Evolutionary conservation across 306 rosid genomes (phyloP).

Genomic region (Sophora flavescens): DNA sequence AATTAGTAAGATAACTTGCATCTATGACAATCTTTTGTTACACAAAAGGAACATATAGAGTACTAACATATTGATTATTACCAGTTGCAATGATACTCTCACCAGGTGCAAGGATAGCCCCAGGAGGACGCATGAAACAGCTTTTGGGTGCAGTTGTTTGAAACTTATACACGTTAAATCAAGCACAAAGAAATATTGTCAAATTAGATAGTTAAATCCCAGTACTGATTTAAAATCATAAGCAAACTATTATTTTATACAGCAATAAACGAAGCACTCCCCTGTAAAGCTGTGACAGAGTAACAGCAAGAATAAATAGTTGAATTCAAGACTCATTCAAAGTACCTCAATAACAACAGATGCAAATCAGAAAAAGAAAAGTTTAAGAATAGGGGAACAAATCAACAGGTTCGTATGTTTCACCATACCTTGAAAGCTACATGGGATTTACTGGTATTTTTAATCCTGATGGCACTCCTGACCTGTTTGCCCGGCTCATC

Average conservation of each 20-base stretch:
- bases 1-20: constrained; percentile 24
- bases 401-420: constrained; percentile 22
- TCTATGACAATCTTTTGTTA: neutral
- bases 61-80: constrained; percentile 44
- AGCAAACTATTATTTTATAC: constrained; percentile 8
- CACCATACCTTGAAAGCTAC: constrained; percentile 92
- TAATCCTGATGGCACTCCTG: constrained; percentile 91
- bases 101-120: constrained; percentile 95
- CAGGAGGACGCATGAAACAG: constrained; percentile 99
- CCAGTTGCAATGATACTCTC: constrained; percentile 98
- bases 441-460: constrained; percentile 86
- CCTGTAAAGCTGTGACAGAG: constrained; percentile 21
- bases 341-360: constrained; percentile 21
- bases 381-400: neutral
- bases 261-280: constrained; percentile 14
- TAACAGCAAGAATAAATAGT: constrained; percentile 36
- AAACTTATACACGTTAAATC: constrained; percentile 58
- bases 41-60: constrained; percentile 16
- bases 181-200: constrained; percentile 41
- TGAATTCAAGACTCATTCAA: neutral
- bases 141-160: constrained; percentile 99
- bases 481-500: constrained; percentile 98
- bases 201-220: constrained; percentile 26
- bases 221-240: constrained; percentile 4
- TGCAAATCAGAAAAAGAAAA: constrained; percentile 30